Conservation (phyloP, 202 grass and related monocot genomes). For the Thinopyrum obtusiflorum region DNA sequence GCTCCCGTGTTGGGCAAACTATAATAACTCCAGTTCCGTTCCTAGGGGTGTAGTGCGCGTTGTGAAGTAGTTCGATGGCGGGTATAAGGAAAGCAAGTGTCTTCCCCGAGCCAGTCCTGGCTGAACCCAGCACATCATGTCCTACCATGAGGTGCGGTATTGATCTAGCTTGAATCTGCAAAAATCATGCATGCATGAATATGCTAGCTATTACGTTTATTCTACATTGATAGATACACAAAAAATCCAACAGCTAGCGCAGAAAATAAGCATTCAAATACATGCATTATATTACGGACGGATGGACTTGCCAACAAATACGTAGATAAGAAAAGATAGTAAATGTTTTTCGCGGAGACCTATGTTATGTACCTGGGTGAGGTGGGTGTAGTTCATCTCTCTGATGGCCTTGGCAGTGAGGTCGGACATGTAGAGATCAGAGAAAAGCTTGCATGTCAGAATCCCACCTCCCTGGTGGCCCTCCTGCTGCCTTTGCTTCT, state of each 20-base stretch:
- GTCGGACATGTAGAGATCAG: constrained; percentile 71
- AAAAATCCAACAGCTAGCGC: too few relatives aligned
- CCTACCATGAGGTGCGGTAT: constrained; percentile 77
- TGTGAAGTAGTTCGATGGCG: constrained; percentile 66
- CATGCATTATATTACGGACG: too few relatives aligned
- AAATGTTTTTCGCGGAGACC: constrained; percentile 24
- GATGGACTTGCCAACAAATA: too few relatives aligned
- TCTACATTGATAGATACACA: too few relatives aligned
- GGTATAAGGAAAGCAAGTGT: constrained; percentile 89
- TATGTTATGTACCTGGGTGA: constrained; percentile 43
- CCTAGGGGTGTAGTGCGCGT: constrained; percentile 46
- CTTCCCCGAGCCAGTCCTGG: constrained; percentile 87
- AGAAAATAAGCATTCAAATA: too few relatives aligned
- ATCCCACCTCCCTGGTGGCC: constrained; percentile 42
- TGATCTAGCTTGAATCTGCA: constrained; percentile 78
- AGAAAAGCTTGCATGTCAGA: constrained; percentile 66
- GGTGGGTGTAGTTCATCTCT: constrained; percentile 82
- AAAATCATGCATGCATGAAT: too few relatives aligned
- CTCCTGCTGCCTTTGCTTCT: not conserved
- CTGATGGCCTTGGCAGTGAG: constrained; percentile 66
- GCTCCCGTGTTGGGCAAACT: constrained; percentile 85
- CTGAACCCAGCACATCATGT: constrained; percentile 87
- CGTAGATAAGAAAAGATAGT: too few relatives aligned
- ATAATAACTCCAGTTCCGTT: constrained; percentile 81
- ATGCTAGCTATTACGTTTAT: too few relatives aligned